phyloP scores from a whole-genome alignment of 1,284 basidiomycete species.

The Marasmius fiardii region DNA sequence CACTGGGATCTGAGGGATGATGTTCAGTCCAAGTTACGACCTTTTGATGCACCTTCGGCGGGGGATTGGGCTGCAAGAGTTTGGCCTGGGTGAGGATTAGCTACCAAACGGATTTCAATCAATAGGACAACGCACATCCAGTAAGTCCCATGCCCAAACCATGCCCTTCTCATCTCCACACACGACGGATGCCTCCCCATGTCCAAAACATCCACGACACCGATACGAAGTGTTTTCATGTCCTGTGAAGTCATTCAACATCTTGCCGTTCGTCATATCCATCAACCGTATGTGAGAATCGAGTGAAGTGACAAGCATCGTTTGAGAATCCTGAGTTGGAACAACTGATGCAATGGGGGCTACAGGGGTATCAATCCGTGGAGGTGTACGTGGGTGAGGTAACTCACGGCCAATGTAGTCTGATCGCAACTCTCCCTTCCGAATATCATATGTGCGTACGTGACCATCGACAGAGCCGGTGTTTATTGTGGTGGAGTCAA shows the following conservation, averaged over 20 bases:
- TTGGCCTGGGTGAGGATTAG: slow-evolving; percentile 48
- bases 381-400: slow-evolving; percentile 2
- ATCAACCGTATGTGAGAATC: slow-evolving; percentile 86
- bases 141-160: slow-evolving; percentile 91
- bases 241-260: slow-evolving; percentile 84
- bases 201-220: slow-evolving; percentile 80
- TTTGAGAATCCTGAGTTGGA: slow-evolving; percentile 71
- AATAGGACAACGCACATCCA: slow-evolving; percentile 61
- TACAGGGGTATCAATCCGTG: slow-evolving; percentile 27
- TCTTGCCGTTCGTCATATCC: slow-evolving; percentile 79
- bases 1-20: slow-evolving; percentile 76
- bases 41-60: slow-evolving; percentile 74
- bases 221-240: slow-evolving; percentile 76
- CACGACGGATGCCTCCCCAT: slow-evolving; percentile 78
- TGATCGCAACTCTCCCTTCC: slow-evolving; percentile 83
- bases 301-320: slow-evolving; percentile 79
- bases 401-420: slow-evolving; percentile 90
- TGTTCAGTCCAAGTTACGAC: slow-evolving; percentile 90
- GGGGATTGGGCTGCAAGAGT: slow-evolving; percentile 61
- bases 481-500: slow-evolving; percentile 63
- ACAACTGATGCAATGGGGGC: slow-evolving; percentile 84
- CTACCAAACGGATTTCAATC: background rate
- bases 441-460: slow-evolving; percentile 90
- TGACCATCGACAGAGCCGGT: slow-evolving; percentile 90
- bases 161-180: slow-evolving; percentile 88